A percentile compares a stretch with the other conserved stretches of the same genome.
These are phyloP conservation scores for Blastomyces silverae DNA, from an alignment of 2,329 filamentous ascomycete genomes.

Conservation along the genomic window DNA sequence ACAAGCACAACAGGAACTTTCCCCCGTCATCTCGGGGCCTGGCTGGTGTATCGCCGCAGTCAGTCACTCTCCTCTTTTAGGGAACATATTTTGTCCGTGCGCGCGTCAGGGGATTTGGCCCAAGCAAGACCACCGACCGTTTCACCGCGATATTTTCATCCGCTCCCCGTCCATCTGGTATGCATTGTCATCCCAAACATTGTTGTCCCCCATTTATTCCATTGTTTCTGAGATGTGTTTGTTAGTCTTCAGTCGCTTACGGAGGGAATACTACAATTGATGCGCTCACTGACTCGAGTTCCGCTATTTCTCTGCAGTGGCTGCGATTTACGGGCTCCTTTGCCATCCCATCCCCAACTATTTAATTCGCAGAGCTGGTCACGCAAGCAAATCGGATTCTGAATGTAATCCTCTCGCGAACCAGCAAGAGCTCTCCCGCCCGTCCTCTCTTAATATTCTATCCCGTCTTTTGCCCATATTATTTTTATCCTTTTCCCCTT, in stretches of 20 bases:
- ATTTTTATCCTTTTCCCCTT: not conserved
- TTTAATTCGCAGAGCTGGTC: not conserved
- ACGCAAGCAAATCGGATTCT: not conserved
- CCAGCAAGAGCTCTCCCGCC: not conserved
- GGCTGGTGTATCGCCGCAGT: not conserved
- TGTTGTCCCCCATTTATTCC: not conserved
- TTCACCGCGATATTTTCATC: not conserved
- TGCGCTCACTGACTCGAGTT: not conserved
- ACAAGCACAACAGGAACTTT: not conserved
- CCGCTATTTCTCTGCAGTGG: not conserved
- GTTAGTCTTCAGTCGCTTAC: not conserved
- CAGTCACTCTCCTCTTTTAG: not conserved
- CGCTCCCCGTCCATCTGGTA: not conserved
- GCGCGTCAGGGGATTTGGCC: not conserved
- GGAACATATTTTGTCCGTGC: constrained; percentile 5
- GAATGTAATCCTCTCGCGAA: constrained; percentile 9
- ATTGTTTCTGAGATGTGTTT: not conserved
- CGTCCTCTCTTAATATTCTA: not conserved
- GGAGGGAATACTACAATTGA: constrained; percentile 2
- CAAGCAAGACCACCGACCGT: not conserved
- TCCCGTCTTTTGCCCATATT: constrained; percentile 4
- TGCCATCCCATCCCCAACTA: no score
- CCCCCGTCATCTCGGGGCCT: not conserved
- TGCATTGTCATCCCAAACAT: not conserved
- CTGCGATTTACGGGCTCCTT: not conserved